Evolutionary conservation across 805 yeast species (phyloP).

Genomic region (Lipomyces lipofer): DNA sequence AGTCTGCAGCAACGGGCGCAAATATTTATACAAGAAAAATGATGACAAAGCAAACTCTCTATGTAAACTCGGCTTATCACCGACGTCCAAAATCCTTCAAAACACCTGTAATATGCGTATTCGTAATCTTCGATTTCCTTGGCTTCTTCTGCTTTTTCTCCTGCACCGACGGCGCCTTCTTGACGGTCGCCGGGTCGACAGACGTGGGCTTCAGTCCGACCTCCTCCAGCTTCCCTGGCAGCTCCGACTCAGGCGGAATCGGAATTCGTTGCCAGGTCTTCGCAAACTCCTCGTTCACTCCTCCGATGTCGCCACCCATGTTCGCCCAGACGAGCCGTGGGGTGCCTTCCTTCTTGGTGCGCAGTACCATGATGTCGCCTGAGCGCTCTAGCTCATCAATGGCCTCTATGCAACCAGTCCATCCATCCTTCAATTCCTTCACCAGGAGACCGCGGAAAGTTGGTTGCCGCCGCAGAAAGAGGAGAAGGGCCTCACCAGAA

Average conservation of each 20-base stretch:
- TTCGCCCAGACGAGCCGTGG: slow-evolving; percentile 95
- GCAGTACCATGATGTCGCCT: slow-evolving; percentile 68
- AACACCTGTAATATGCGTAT: slow-evolving; percentile 94
- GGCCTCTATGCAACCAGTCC: slow-evolving; percentile 85
- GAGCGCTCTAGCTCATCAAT: slow-evolving; percentile 70
- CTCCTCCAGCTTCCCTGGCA: slow-evolving; percentile 74
- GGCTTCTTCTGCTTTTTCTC: slow-evolving; percentile 85
- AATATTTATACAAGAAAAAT: no score
- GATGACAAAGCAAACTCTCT: no score
- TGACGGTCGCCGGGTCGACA: slow-evolving; percentile 94
- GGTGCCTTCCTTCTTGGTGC: slow-evolving; percentile 89
- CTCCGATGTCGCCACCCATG: slow-evolving; percentile 68
- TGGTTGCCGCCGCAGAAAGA: slow-evolving; percentile 72
- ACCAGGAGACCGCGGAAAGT: slow-evolving; percentile 87
- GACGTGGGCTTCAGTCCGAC: slow-evolving; percentile 95
- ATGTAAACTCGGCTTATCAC: neutral
- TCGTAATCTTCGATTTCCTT: slow-evolving; percentile 90
- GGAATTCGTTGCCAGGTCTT: slow-evolving; percentile 76
- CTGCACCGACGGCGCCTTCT: slow-evolving; percentile 57
- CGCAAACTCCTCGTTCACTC: slow-evolving; percentile 78
- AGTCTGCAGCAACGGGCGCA: no score
- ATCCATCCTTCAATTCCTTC: slow-evolving; percentile 81
- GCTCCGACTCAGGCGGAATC: slow-evolving; percentile 77
- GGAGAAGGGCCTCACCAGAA: slow-evolving; percentile 72
- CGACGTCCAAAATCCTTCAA: slow-evolving; percentile 63